phyloP scores from a whole-genome alignment of 371 early-diverging fungal genomes.

The Capillidium heterosporum region DNA sequence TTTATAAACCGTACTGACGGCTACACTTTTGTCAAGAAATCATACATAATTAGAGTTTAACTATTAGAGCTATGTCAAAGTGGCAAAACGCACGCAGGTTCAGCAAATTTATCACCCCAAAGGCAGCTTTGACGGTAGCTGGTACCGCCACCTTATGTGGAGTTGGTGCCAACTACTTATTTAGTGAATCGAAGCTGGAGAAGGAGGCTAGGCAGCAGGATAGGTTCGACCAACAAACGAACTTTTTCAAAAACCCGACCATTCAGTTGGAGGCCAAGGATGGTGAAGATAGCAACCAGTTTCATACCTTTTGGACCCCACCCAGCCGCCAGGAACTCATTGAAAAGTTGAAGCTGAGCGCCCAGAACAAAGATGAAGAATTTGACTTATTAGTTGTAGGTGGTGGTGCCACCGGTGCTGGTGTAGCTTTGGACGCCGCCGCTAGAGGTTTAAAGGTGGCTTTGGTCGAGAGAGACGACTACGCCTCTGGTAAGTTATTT shows the following conservation, averaged over 20 bases:
- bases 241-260: neutral
- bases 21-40: too few relatives aligned
- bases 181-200: neutral
- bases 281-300: conserved; percentile 2
- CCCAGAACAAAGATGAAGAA: neutral
- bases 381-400: conserved; percentile 95
- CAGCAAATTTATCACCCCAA: neutral
- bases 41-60: too few relatives aligned
- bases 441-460: conserved; percentile 93
- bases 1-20: too few relatives aligned
- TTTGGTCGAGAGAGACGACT: conserved; percentile 95
- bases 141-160: neutral
- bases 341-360: conserved; percentile 28
- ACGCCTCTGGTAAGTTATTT: conserved; percentile 51
- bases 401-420: conserved; percentile 97
- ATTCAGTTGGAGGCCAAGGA: neutral
- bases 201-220: neutral
- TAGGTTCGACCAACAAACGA: neutral
- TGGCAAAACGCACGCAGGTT: too few relatives aligned
- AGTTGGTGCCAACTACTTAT: neutral
- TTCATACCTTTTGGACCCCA: conserved; percentile 45
- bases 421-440: conserved; percentile 93
- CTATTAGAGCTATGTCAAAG: too few relatives aligned
- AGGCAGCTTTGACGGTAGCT: neutral
- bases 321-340: conserved; percentile 56